Base-by-base conservation (phyloP, 768 basidiomycete species). In the Vishniacozyma victoriae region DNA sequence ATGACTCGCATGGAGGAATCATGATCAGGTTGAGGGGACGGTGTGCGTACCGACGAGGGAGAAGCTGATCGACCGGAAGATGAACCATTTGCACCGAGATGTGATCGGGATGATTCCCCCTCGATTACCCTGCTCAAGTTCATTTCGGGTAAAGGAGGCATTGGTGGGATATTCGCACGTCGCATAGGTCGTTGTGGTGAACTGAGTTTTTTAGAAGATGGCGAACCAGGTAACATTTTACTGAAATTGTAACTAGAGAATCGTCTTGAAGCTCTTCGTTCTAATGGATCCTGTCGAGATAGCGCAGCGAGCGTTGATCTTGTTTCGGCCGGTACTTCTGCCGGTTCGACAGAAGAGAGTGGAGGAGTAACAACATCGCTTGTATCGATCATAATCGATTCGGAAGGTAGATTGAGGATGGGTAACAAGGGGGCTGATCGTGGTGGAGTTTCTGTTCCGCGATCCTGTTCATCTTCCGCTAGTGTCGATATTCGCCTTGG, bases 201-300 rank as follows among this genome's bases (percentile, higher is more conserved):
- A 35, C 37, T 38, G 35, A 50, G 23, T 40, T 56, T 58, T 35
- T 52, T 47, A 41, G 46, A 44, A 5, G 48, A 41, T 6, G 46
- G 73, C 46, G 44, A 78, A 14, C 83, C 82, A 3, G 88, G 70
- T 0, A 71, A 84, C 84, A 97, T 92, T 74, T 92, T 92, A 39
- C 85, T 83, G 61, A 96, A 86, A 55, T 91, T 87, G 69, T 93
- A 97, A 1, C 84, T 83, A 35, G 91, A 95, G 74, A 91, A 97
- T 0, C 95, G 86, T 68, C 96, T 96, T 18, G 87, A 91, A 15
- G 93, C 93, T 38, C 93, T 79, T 18, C 93, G 81, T 60, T 91
- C 88, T 31, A 97, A 78, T 0, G 82, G 79, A 57, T 92, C 90
- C 42, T 80, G 83, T 61, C 85, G 82, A 72, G 92, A 85, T 38